These are phyloP conservation scores for Massariosphaeria phaeospora DNA, from an alignment of 495 filamentous ascomycete genomes.

Conservation along the genomic window DNA sequence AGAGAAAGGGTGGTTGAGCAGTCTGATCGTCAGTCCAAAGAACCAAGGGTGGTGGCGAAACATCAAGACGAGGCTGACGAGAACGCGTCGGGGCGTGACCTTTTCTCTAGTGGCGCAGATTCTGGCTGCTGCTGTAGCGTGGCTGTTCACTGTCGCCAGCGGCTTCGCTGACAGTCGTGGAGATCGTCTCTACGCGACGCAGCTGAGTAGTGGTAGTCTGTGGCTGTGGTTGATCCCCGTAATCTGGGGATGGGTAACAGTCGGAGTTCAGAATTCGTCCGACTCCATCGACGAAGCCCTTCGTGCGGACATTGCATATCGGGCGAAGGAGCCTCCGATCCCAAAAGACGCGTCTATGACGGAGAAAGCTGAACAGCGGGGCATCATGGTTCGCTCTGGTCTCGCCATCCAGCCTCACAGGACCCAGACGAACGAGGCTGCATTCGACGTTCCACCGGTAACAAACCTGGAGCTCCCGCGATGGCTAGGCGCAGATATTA, in stretches of 20 bases:
- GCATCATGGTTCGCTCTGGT: slow-evolving; percentile 18
- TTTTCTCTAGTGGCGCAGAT: slow-evolving; percentile 29
- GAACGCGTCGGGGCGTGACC: slow-evolving; percentile 23
- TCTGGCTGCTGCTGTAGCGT: slow-evolving; percentile 20
- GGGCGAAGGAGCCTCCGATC: slow-evolving; percentile 21
- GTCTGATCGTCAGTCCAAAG: slow-evolving; percentile 28
- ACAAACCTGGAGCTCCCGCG: slow-evolving; percentile 13
- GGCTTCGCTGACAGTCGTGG: slow-evolving; percentile 15
- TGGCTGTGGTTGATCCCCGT: slow-evolving; percentile 32
- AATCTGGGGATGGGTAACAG: slow-evolving; percentile 30
- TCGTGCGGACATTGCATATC: slow-evolving; percentile 15
- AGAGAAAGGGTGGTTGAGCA: slow-evolving; percentile 26
- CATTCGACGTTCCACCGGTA: slow-evolving; percentile 22
- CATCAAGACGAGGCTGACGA: slow-evolving; percentile 8
- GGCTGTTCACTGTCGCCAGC: slow-evolving; percentile 25
- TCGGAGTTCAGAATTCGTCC: slow-evolving; percentile 20
- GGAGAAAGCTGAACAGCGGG: slow-evolving; percentile 11
- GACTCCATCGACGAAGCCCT: slow-evolving; percentile 25
- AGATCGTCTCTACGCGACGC: slow-evolving; percentile 16
- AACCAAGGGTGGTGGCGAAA: slow-evolving; percentile 26
- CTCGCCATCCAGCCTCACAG: slow-evolving; percentile 24
- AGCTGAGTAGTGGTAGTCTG: slow-evolving; percentile 26
- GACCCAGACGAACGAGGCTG: slow-evolving; percentile 21
- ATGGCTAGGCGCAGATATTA: slow-evolving; percentile 28
- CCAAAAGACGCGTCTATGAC: background rate